Conservation (phyloP, 768 basidiomycete species). For the Pleurotus djamor region DNA sequence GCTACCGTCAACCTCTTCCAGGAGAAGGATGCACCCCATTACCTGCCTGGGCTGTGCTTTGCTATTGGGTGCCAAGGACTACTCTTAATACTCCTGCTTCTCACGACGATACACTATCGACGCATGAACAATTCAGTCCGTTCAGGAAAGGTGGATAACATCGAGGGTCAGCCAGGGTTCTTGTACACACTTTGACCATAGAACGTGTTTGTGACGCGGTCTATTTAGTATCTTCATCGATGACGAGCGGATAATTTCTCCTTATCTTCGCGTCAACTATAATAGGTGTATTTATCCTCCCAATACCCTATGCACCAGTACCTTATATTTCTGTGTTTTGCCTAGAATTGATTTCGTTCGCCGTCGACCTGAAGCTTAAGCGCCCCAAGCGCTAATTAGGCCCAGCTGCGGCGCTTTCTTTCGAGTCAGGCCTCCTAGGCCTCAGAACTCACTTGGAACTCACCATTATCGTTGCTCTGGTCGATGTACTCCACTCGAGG, state of each 20-base stretch:
- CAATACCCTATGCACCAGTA: too few relatives aligned
- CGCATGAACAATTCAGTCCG: conserved; percentile 28
- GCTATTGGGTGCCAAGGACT: conserved; percentile 42
- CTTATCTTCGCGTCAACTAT: too few relatives aligned
- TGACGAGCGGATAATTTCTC: not conserved
- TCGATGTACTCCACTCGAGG: too few relatives aligned
- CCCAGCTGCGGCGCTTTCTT: too few relatives aligned
- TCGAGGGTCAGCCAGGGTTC: conserved; percentile 35
- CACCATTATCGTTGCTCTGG: too few relatives aligned
- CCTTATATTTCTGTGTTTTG: too few relatives aligned
- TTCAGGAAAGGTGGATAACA: conserved; percentile 18
- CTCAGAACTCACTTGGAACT: too few relatives aligned
- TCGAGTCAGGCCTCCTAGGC: too few relatives aligned
- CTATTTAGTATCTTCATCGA: not conserved
- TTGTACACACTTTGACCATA: conserved; percentile 35
- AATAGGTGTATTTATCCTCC: too few relatives aligned
- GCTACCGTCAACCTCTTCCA: conserved; percentile 46
- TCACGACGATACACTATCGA: conserved; percentile 36
- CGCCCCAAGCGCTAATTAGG: too few relatives aligned
- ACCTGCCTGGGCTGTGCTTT: conserved; percentile 45
- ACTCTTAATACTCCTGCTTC: conserved; percentile 35
- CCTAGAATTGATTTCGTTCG: too few relatives aligned
- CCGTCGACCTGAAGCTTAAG: too few relatives aligned
- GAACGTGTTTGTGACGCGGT: not conserved
- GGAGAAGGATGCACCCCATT: conserved; percentile 40